Evolutionary conservation across 768 basidiomycete species (phyloP).

Genomic region (Pleurotus salmoneostramineus): DNA sequence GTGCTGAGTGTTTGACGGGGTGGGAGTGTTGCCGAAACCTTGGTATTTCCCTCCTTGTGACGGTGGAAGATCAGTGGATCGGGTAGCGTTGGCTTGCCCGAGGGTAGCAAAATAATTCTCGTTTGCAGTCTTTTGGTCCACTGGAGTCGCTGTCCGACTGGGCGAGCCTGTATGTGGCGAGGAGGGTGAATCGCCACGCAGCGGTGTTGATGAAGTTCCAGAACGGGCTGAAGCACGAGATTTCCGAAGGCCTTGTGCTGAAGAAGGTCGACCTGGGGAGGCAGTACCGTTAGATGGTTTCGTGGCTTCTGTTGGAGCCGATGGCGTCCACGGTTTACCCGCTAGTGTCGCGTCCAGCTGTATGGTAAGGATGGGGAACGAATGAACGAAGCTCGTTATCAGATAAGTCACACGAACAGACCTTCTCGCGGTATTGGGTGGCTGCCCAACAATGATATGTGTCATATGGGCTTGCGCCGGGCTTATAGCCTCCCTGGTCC

Average conservation of each 20-base stretch:
- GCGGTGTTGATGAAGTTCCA: conserved; percentile 32
- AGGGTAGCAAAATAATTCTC: conserved; percentile 84
- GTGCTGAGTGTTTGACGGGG: conserved; percentile 45
- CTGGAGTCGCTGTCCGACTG: conserved; percentile 22
- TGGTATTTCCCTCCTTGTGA: conserved; percentile 92
- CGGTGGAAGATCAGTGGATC: conserved; percentile 80
- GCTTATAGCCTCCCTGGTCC: conserved; percentile 67
- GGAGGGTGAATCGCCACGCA: conserved; percentile 47
- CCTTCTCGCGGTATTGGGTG: conserved; percentile 93
- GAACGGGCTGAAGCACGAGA: conserved; percentile 70
- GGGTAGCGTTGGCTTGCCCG: conserved; percentile 75
- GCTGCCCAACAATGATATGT: conserved; percentile 95
- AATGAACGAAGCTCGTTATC: conserved; percentile 7
- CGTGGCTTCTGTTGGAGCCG: conserved; percentile 55
- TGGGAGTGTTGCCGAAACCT: conserved; percentile 89
- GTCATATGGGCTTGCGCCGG: conserved; percentile 59
- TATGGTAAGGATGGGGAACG: conserved; percentile 1
- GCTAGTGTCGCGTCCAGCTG: conserved; percentile 79
- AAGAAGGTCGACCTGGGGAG: conserved; percentile 60
- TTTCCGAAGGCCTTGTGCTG: conserved; percentile 84
- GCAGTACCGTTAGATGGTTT: conserved; percentile 30
- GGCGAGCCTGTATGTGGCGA: conserved; percentile 49
- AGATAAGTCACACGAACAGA: conserved; percentile 21
- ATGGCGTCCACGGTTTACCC: conserved; percentile 76
- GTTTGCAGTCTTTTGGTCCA: conserved; percentile 74